These are phyloP conservation scores for Xylaria multiplex DNA, from an alignment of 2,329 filamentous ascomycete species.

Conservation along the genomic window DNA sequence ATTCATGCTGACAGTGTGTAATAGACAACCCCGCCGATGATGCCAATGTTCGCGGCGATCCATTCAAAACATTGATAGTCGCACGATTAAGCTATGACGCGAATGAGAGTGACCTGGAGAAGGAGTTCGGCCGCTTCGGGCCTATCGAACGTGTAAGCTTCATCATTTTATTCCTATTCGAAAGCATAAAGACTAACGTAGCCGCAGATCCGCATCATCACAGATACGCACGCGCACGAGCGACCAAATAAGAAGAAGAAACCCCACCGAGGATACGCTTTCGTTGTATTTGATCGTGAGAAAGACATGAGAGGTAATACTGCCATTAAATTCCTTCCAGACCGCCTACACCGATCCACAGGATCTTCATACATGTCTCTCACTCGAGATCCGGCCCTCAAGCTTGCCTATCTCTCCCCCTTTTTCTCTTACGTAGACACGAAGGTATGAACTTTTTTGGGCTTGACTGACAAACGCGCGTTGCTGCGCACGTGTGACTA, in stretches of 20 bases:
- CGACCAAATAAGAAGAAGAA: slow-evolving; percentile 82
- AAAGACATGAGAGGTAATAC: slow-evolving; percentile 98
- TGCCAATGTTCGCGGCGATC: slow-evolving; percentile 88
- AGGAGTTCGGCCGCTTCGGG: slow-evolving; percentile 92
- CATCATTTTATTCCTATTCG: background rate
- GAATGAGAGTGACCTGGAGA: slow-evolving; percentile 88
- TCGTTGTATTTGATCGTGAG: slow-evolving; percentile 96
- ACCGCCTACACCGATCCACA: slow-evolving; percentile 44
- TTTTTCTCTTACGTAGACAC: slow-evolving; percentile 31
- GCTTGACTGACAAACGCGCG: slow-evolving; percentile 74
- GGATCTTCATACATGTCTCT: slow-evolving; percentile 50
- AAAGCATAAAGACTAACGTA: slow-evolving; percentile 25
- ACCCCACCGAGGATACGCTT: slow-evolving; percentile 89
- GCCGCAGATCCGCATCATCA: slow-evolving; percentile 83
- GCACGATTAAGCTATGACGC: slow-evolving; percentile 89
- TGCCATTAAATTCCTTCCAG: slow-evolving; percentile 54
- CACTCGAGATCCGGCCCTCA: slow-evolving; percentile 66
- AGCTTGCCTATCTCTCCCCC: slow-evolving; percentile 63
- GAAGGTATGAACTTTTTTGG: slow-evolving; percentile 66
- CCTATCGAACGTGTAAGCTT: slow-evolving; percentile 85
- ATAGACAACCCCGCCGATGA: slow-evolving; percentile 85
- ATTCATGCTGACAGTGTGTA: slow-evolving; percentile 19
- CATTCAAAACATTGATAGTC: slow-evolving; percentile 94
- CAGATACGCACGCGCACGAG: slow-evolving; percentile 75
- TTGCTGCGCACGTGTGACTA: slow-evolving; percentile 69